A percentile compares a stretch with the other conserved stretches of the same genome.
These are phyloP conservation scores for Acrocalymma vagum DNA, from an alignment of 2,329 filamentous ascomycete genomes.

Conservation along the genomic window DNA sequence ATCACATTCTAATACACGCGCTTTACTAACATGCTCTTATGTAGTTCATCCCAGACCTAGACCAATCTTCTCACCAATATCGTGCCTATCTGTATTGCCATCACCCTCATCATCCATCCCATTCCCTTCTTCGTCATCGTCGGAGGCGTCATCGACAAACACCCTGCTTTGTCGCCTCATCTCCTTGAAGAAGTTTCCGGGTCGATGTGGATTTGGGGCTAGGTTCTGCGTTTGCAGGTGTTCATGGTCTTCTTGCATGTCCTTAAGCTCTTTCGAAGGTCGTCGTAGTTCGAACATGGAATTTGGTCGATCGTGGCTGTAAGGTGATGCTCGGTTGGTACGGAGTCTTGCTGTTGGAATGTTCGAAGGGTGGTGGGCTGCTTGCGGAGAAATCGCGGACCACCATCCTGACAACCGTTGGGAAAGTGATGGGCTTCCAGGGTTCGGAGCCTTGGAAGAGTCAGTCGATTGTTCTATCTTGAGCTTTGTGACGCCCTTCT, in stretches of 20 bases:
- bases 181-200: conserved; percentile 52
- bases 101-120: neutral
- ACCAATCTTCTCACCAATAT: too few relatives aligned
- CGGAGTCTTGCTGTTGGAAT: conserved; percentile 8
- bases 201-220: conserved; percentile 7
- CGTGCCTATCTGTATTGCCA: too few relatives aligned
- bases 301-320: conserved; percentile 35
- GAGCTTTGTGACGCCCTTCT: conserved; percentile 18
- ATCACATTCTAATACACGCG: too few relatives aligned
- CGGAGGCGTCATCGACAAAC: conserved; percentile 53
- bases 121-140: conserved; percentile 9
- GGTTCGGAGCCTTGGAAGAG: conserved; percentile 5
- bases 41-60: too few relatives aligned
- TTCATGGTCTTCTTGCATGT: conserved; percentile 18
- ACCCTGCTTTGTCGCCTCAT: conserved; percentile 55
- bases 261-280: conserved; percentile 28
- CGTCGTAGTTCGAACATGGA: conserved; percentile 49
- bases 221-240: neutral
- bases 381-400: conserved; percentile 36
- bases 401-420: conserved; percentile 48
- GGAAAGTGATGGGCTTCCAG: conserved; percentile 39
- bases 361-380: conserved; percentile 10
- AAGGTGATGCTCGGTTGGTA: conserved; percentile 19
- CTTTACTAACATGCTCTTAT: too few relatives aligned
- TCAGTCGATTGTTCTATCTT: conserved; percentile 7